Conservation (phyloP, 441 rosid genomes). For the Erodium texanum region DNA sequence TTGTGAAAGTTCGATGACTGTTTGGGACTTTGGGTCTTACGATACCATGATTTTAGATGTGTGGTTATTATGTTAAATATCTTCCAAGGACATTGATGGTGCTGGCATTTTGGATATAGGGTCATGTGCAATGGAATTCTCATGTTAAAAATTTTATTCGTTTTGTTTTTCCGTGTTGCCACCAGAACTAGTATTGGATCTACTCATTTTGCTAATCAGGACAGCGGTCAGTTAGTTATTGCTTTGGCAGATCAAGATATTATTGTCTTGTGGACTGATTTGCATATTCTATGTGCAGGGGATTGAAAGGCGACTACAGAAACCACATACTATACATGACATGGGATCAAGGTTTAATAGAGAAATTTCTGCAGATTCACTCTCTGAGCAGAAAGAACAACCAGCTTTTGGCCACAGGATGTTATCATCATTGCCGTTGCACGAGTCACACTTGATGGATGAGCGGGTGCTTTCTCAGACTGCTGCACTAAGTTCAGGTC, state of each 20-base stretch:
- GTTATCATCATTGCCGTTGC: constrained; percentile 30
- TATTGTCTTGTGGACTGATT: constrained; percentile 8
- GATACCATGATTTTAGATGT: too few species aligned
- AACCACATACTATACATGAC: constrained; percentile 33
- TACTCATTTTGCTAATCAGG: not conserved
- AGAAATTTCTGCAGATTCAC: constrained; percentile 37
- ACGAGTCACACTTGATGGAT: constrained; percentile 31
- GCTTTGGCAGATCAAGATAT: not conserved
- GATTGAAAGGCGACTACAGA: constrained; percentile 37
- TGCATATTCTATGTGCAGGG: constrained; percentile 39
- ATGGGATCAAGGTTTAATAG: constrained; percentile 37
- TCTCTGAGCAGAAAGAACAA: constrained; percentile 52
- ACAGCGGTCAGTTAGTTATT: not conserved
- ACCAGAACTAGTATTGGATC: not conserved
- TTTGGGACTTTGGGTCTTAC: not conserved
- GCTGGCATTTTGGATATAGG: not conserved
- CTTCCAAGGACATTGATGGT: not conserved
- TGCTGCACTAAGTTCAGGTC: constrained; percentile 24
- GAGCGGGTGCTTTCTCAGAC: constrained; percentile 23
- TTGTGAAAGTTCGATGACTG: not conserved
- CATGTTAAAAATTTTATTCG: not conserved
- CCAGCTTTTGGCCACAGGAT: constrained; percentile 28
- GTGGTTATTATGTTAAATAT: not conserved
- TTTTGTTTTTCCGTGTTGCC: not conserved
- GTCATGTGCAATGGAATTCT: not conserved